A percentile compares a stretch with the other conserved stretches of the same genome.
phyloP scores from a whole-genome alignment of 2,329 filamentous ascomycete species.

The Boeremia exigua region DNA sequence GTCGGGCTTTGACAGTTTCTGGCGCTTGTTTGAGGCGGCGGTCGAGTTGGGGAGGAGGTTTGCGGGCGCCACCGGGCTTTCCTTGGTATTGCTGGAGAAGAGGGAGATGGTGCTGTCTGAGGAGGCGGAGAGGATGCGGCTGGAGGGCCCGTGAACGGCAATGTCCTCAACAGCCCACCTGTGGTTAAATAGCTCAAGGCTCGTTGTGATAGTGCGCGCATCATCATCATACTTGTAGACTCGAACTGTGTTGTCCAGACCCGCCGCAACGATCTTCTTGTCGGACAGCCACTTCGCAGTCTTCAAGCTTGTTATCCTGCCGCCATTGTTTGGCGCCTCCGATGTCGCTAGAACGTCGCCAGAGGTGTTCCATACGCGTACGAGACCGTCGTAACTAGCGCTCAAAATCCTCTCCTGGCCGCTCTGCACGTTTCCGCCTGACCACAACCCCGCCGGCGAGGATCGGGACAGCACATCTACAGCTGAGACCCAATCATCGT shows the following conservation, averaged over 20 bases:
- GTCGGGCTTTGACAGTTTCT: constrained; percentile 69
- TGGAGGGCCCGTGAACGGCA: constrained; percentile 74
- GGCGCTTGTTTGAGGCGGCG: constrained; percentile 71
- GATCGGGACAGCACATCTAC: constrained; percentile 79
- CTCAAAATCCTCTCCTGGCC: constrained; percentile 80
- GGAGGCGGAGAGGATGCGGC: constrained; percentile 83
- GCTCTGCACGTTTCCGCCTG: constrained; percentile 53
- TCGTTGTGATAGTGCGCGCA: constrained; percentile 68
- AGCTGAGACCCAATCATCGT: constrained; percentile 94
- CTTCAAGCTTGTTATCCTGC: constrained; percentile 72
- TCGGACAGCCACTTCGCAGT: constrained; percentile 82
- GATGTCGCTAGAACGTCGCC: constrained; percentile 85
- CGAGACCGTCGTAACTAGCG: constrained; percentile 88
- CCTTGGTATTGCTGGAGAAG: constrained; percentile 82
- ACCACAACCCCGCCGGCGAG: constrained; percentile 66
- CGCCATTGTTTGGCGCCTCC: constrained; percentile 67
- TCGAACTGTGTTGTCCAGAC: constrained; percentile 83
- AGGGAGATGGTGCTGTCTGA: constrained; percentile 84
- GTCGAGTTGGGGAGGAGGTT: constrained; percentile 71
- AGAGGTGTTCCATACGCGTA: constrained; percentile 86
- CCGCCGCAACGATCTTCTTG: constrained; percentile 79
- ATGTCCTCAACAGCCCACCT: constrained; percentile 75
- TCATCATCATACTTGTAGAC: constrained; percentile 87
- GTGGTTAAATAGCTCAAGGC: constrained; percentile 85
- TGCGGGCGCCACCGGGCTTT: constrained; percentile 75